Evolutionary conservation across 2,329 filamentous ascomycete genomes (phyloP).

Genomic region (Fusarium luffae): DNA sequence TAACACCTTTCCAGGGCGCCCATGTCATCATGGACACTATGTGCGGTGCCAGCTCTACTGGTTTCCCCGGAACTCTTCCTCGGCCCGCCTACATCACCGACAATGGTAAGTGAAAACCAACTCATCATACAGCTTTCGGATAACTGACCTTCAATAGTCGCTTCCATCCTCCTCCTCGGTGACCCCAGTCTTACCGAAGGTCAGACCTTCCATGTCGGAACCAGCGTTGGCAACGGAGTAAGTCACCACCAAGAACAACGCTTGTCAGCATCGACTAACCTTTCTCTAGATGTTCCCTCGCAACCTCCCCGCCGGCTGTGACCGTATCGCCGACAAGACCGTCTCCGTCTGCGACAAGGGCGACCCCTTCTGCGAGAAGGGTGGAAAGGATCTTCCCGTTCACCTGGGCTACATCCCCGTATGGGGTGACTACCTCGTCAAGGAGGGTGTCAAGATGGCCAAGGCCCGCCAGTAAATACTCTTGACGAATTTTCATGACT

Average conservation of each 20-base stretch:
- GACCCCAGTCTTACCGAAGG: conserved; percentile 28
- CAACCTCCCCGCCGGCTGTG: conserved; percentile 15
- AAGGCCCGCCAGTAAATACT: background rate
- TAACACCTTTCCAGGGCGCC: conserved; percentile 12
- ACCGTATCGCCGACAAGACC: conserved; percentile 10
- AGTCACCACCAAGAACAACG: background rate
- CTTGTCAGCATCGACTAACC: background rate
- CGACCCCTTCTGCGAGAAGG: conserved; percentile 32
- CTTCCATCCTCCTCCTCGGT: conserved; percentile 18
- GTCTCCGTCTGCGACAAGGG: conserved; percentile 36
- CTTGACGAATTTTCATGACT: background rate
- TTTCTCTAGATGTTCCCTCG: conserved; percentile 27
- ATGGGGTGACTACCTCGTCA: conserved; percentile 42
- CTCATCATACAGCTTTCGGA: fast-evolving
- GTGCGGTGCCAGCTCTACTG: conserved; percentile 25
- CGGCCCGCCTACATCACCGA: background rate
- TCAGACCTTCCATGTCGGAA: conserved; percentile 25
- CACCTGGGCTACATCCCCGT: conserved; percentile 31
- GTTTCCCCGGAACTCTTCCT: conserved; percentile 1
- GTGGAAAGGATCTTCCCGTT: conserved; percentile 19
- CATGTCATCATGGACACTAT: conserved; percentile 23
- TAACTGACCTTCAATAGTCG: conserved; percentile 4
- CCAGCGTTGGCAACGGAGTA: conserved; percentile 27
- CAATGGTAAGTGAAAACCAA: background rate
- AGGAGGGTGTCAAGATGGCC: conserved; percentile 44